Base-by-base conservation (phyloP, 2,329 filamentous ascomycete genomes). In the Cadophora sp. region DNA sequence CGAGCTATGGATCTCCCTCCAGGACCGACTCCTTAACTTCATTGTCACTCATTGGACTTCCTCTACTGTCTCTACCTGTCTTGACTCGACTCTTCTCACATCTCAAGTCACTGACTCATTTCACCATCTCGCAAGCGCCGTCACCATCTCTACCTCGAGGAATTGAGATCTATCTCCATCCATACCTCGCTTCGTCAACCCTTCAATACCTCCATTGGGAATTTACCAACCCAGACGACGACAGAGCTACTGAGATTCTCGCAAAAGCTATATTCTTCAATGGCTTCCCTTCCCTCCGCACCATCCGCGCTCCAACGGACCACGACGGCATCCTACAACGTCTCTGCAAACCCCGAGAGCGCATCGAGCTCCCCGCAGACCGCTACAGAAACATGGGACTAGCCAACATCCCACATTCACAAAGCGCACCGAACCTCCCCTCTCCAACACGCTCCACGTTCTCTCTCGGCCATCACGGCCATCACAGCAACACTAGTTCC, bases 301-400 rank as follows among this genome's bases (percentile, higher is more conserved):
- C 76, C 1, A 79, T 94, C 20, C 86, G 91, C 63, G 82, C 87
- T 0, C 91, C 90, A 1, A 87, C 87, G 66, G 91, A 94, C 70
- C 85, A 89, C 1, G 85, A 91, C 5, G 91, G 91, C 30, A 72
- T 86, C 8, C 87, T 94, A 69, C 91, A 94, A 78, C 79, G 82
- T 1, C 82, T 93, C 1, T 94, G 91, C 77, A 84, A 83, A 51
- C 76, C 75, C 27, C 66, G 66, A 20, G 65, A 70, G n/a, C 66
- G 66, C 6, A 76, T 75, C 22, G 75, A 76, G 51, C 62, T 76
- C 0, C 70, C 75, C 7, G 70, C 70, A 16, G 74, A 75, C 41
- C 68, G 72, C 41, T 75, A 74, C 48, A 66, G 74, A 36, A 70
- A 72, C 27, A 66, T 73, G 30, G 68, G 69, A 3, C n/a, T 53